phyloP scores from a whole-genome alignment of 2,329 filamentous ascomycete species.

The Xylariales sp. region DNA sequence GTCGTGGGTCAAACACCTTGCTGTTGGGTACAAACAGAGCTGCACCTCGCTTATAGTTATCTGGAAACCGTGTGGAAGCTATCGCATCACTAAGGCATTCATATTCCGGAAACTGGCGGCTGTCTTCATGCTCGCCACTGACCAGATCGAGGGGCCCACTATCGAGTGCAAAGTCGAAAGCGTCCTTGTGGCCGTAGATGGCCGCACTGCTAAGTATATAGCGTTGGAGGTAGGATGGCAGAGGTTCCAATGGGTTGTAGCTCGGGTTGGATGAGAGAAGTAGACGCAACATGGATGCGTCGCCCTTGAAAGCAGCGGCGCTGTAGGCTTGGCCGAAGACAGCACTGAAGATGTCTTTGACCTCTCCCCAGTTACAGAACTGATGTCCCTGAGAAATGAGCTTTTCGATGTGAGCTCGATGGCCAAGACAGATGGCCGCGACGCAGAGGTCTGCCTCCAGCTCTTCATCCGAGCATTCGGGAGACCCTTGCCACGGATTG shows the following conservation, averaged over 20 bases:
- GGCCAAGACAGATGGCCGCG: neutral
- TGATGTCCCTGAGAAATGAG: neutral
- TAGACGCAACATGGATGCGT: no score
- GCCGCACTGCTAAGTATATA: no score
- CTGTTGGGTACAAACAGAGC: neutral
- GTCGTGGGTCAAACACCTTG: neutral
- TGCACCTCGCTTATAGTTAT: neutral
- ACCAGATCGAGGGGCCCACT: no score
- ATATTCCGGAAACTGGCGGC: no score
- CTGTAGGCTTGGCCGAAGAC: neutral
- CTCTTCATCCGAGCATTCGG: neutral
- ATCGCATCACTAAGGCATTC: no score
- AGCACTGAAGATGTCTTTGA: neutral
- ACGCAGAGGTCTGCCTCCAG: neutral
- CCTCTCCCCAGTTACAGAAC: neutral
- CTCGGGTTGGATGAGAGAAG: no score
- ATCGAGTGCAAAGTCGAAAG: no score
- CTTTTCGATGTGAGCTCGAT: neutral
- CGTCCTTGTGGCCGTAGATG: no score
- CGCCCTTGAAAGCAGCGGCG: no score
- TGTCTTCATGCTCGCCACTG: no score
- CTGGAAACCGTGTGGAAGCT: neutral
- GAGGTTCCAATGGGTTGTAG: no score
- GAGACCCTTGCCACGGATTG: neutral
- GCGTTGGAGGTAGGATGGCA: no score